Percentiles rank a stretch among this genome's conserved stretches.
These are phyloP conservation scores for Phytophthora melonis DNA, from an alignment of 352 stramenopile species.

Conservation along the genomic window DNA sequence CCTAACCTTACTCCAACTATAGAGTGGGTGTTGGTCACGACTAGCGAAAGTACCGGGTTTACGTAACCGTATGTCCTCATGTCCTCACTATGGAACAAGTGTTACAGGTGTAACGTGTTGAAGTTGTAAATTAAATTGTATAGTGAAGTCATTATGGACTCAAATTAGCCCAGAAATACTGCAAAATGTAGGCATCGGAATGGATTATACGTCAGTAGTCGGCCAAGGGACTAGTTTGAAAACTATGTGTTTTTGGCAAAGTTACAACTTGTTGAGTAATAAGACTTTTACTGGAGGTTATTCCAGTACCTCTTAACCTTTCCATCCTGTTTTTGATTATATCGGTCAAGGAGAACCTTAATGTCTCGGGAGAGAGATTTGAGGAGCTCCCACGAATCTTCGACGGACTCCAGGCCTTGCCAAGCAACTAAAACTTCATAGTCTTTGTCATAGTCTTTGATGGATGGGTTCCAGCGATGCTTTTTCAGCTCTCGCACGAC, in stretches of 20 bases:
- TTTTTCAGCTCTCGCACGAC: not conserved
- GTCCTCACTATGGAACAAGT: not conserved
- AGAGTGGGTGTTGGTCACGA: no score
- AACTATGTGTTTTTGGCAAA: not conserved
- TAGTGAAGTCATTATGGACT: not conserved
- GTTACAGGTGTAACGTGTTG: not conserved
- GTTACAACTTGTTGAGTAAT: not conserved
- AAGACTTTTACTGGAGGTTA: not conserved
- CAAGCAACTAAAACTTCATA: conserved; percentile 15
- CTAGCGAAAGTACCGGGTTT: no score
- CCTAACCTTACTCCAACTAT: no score
- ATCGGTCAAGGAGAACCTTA: not conserved
- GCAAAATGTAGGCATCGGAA: no score
- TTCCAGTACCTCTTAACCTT: not conserved
- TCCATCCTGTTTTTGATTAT: not conserved
- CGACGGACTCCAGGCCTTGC: conserved; percentile 10
- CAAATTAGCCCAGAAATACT: not conserved
- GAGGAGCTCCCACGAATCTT: conserved; percentile 4
- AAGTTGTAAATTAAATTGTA: not conserved
- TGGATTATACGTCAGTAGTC: no score
- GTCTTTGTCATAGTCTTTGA: no score
- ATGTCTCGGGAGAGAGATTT: not conserved
- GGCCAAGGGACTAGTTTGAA: no score
- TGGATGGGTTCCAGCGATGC: conserved; percentile 12
- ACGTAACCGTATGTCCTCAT: not conserved